Percentiles rank a stretch among this genome's conserved stretches.
phyloP scores from a whole-genome alignment of 495 filamentous ascomycete genomes.

The Lasiosphaeria ovina region DNA sequence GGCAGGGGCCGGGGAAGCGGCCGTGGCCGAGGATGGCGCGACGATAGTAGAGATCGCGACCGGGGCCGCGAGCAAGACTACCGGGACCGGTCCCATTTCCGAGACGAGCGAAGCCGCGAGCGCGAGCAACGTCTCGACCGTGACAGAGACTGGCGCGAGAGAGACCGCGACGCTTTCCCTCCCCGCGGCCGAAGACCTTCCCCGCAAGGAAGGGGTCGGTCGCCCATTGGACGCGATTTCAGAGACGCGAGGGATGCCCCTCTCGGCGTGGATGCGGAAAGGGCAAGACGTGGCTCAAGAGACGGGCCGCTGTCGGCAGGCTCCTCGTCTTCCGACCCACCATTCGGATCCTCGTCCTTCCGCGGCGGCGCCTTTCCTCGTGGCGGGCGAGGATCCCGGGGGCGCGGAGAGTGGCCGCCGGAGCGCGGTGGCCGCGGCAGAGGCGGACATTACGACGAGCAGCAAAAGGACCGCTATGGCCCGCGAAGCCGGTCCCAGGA shows the following conservation, averaged over 20 bases:
- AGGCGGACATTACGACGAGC: constrained; percentile 54
- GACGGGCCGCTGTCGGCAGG: constrained; percentile 65
- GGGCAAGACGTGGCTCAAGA: constrained; percentile 50
- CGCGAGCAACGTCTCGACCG: constrained; percentile 42
- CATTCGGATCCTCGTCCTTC: constrained; percentile 48
- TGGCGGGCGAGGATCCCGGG: constrained; percentile 54
- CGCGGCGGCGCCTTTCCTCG: constrained; percentile 54
- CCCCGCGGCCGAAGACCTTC: constrained; percentile 43
- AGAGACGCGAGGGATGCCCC: constrained; percentile 38
- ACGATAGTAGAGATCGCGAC: constrained; percentile 62
- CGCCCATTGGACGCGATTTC: constrained; percentile 32
- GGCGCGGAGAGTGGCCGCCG: constrained; percentile 58
- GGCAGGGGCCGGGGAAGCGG: constrained; percentile 34
- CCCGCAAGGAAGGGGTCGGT: constrained; percentile 43
- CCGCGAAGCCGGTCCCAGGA: constrained; percentile 70
- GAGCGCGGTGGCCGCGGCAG: constrained; percentile 59
- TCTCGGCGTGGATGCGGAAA: constrained; percentile 48
- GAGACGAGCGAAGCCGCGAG: constrained; percentile 47
- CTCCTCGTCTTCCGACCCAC: constrained; percentile 65
- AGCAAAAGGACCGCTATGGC: constrained; percentile 53
- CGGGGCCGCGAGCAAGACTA: constrained; percentile 58
- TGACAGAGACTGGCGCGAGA: constrained; percentile 41
- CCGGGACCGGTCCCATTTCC: constrained; percentile 45
- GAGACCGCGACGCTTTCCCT: constrained; percentile 43
- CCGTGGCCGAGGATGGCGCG: constrained; percentile 48